Evolutionary conservation across 345 rosid species (phyloP).

Genomic region (Ceriops decandra): DNA sequence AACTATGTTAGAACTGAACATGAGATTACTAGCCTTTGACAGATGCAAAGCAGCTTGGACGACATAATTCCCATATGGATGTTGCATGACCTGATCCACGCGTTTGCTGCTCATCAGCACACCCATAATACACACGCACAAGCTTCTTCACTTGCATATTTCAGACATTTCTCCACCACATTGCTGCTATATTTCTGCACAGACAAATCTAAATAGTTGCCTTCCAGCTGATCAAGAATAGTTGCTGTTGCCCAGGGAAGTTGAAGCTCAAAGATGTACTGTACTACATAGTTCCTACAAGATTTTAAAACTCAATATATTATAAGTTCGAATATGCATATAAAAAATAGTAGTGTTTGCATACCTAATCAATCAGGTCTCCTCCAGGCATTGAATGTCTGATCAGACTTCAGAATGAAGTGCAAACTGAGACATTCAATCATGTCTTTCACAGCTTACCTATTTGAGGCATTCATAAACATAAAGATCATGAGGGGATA

Average conservation of each 20-base stretch:
- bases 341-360: neutral
- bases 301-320: constrained; percentile 1
- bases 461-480: neutral
- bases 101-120: constrained; percentile 56
- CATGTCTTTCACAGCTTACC: neutral
- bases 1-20: neutral
- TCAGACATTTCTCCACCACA: constrained; percentile 80
- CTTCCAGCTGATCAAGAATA: constrained; percentile 61
- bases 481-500: neutral
- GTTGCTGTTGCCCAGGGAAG: constrained; percentile 51
- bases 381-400: neutral
- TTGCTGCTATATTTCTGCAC: constrained; percentile 91
- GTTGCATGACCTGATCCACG: constrained; percentile 73
- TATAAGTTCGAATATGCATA: neutral
- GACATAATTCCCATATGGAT: constrained; percentile 81
- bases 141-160: constrained; percentile 48
- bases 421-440: neutral
- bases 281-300: constrained; percentile 78
- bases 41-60: constrained; percentile 71
- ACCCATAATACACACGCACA: constrained; percentile 36
- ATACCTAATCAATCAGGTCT: too few relatives aligned
- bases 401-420: neutral
- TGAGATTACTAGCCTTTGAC: constrained; percentile 42
- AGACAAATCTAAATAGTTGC: constrained; percentile 66
- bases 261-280: constrained; percentile 57